phyloP scores from a whole-genome alignment of 2,329 filamentous ascomycete species.

The Purpureocillium takamizusanense region DNA sequence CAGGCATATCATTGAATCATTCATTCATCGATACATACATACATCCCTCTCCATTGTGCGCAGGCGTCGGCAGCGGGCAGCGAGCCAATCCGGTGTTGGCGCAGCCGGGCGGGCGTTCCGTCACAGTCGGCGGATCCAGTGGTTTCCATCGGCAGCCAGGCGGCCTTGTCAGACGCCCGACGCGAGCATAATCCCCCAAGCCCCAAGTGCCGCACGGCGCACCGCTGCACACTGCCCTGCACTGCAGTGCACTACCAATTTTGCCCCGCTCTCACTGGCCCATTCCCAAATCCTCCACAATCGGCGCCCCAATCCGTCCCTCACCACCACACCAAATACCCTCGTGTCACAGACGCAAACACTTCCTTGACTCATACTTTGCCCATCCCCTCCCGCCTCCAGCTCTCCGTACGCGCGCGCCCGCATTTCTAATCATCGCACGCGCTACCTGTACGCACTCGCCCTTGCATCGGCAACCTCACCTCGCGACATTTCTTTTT shows the following conservation, averaged over 20 bases:
- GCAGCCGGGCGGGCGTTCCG: no score
- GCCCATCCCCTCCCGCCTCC: no score
- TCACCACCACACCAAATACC: slow-evolving; percentile 3
- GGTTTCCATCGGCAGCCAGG: not conserved
- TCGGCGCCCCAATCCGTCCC: slow-evolving; percentile 3
- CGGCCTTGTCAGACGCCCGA: no score
- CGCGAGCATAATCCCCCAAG: no score
- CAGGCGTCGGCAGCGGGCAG: no score
- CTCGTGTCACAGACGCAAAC: slow-evolving; percentile 1
- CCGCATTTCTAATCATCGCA: not conserved
- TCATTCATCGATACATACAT: no score
- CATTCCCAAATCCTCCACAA: slow-evolving; percentile 2
- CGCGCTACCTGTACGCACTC: not conserved
- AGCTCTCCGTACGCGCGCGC: no score
- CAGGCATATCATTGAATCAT: no score
- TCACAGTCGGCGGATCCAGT: no score
- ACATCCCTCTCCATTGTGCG: no score
- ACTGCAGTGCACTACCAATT: slow-evolving; percentile 7
- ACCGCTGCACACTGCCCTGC: not conserved
- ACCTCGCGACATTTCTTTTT: slow-evolving; percentile 3
- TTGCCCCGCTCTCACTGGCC: slow-evolving; percentile 9
- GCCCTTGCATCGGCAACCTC: not conserved
- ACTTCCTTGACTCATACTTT: not conserved
- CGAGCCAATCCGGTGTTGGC: slow-evolving; percentile 2
- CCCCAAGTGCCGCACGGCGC: not conserved